These are phyloP conservation scores for Leucoagaricus sp. DNA, from an alignment of 1,284 basidiomycete species.

Conservation along the genomic window DNA sequence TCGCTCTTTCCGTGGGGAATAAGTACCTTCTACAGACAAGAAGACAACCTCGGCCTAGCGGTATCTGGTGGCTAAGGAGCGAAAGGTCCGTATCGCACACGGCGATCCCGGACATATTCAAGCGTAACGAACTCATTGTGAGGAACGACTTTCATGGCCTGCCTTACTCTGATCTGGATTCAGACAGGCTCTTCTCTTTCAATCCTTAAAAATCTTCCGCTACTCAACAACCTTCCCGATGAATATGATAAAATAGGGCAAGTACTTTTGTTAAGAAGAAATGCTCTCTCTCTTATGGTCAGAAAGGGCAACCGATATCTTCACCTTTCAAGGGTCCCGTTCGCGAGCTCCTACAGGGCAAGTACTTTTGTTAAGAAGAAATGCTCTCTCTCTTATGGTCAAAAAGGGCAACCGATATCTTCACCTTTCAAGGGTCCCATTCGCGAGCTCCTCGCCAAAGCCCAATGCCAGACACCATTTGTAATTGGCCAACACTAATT, in stretches of 20 bases:
- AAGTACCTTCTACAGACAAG: constrained; percentile 18
- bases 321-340: constrained; percentile 73
- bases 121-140: constrained; percentile 65
- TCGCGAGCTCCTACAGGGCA: constrained; percentile 44
- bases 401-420: constrained; percentile 68
- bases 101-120: constrained; percentile 74
- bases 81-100: constrained; percentile 37
- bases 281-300: constrained; percentile 7
- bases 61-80: constrained; percentile 72
- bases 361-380: no score
- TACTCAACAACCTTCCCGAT: constrained; percentile 69
- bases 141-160: constrained; percentile 23
- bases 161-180: constrained; percentile 8
- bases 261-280: no score
- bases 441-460: constrained; percentile 45
- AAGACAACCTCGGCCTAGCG: constrained; percentile 35
- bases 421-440: constrained; percentile 73
- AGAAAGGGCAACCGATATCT: constrained; percentile 68
- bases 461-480: constrained; percentile 55
- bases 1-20: constrained; percentile 38
- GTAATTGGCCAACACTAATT: constrained; percentile 67
- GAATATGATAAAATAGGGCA: constrained; percentile 65
- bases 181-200: constrained; percentile 79
- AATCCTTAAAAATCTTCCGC: constrained; percentile 64
- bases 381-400: constrained; percentile 7